Conservation (phyloP, 768 basidiomycete genomes). For the Boletus huronensis region DNA sequence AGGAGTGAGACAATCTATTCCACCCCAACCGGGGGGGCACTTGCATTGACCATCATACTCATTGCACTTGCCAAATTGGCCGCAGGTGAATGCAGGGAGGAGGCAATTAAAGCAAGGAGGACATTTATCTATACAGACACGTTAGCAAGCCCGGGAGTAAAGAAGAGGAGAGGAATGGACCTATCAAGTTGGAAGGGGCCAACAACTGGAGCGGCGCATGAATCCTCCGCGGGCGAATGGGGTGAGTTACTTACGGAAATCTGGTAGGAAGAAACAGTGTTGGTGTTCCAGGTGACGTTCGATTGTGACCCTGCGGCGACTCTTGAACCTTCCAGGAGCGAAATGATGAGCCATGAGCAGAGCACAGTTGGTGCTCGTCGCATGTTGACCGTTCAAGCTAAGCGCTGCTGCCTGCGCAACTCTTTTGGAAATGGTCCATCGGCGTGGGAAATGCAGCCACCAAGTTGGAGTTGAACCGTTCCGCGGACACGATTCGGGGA, state of each 20-base stretch:
- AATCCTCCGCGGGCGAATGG: constrained; percentile 8
- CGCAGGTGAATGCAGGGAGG: constrained; percentile 86
- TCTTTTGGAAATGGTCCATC: background rate
- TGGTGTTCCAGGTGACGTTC: constrained; percentile 18
- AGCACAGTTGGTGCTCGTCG: constrained; percentile 18
- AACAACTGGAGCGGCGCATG: constrained; percentile 18
- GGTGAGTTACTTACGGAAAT: constrained; percentile 20
- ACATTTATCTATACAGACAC: constrained; percentile 46
- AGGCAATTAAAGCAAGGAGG: constrained; percentile 96
- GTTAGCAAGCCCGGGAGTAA: background rate
- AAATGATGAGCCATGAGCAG: constrained; percentile 15
- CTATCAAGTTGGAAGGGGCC: constrained; percentile 13
- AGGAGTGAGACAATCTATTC: constrained; percentile 89
- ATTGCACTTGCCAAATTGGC: constrained; percentile 89
- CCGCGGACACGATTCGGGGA: background rate
- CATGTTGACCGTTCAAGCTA: constrained; percentile 16
- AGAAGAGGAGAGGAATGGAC: constrained; percentile 2
- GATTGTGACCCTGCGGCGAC: constrained; percentile 4
- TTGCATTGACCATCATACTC: constrained; percentile 93
- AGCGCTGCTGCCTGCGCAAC: background rate
- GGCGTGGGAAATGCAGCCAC: constrained; percentile 13
- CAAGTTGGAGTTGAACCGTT: background rate
- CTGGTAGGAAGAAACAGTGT: constrained; percentile 19
- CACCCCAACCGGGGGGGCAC: constrained; percentile 97
- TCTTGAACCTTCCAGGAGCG: background rate